These are phyloP conservation scores for Gautieria morchelliformis DNA, from an alignment of 768 basidiomycete species.

Conservation along the genomic window DNA sequence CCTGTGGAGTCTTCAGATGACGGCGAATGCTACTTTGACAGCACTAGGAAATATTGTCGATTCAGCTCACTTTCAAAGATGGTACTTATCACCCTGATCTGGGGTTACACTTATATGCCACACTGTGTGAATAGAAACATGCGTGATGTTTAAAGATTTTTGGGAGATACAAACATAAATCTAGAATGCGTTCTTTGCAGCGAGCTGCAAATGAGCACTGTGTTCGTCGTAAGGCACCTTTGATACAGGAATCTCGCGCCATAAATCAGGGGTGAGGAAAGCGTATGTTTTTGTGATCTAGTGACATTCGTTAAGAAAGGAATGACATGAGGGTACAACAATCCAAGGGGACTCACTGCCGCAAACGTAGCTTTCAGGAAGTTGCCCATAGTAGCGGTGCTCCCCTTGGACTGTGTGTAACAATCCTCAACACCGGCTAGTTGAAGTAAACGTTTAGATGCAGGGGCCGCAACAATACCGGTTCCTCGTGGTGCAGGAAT, in stretches of 20 bases:
- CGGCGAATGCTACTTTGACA: constrained; percentile 75
- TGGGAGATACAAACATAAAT: constrained; percentile 2
- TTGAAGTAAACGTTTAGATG: constrained; percentile 92
- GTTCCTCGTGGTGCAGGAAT: constrained; percentile 98
- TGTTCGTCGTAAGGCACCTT: constrained; percentile 93
- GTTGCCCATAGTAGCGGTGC: constrained; percentile 97
- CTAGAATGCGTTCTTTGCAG: constrained; percentile 56
- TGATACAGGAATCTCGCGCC: constrained; percentile 87
- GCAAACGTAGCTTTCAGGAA: constrained; percentile 97
- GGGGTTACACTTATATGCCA: not conserved
- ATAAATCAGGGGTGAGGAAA: constrained; percentile 97
- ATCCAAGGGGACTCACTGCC: constrained; percentile 45
- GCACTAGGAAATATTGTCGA: constrained; percentile 71
- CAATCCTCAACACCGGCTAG: constrained; percentile 96
- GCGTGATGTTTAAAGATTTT: not conserved
- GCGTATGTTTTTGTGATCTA: constrained; percentile 97
- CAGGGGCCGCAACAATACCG: constrained; percentile 98
- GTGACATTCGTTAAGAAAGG: not conserved
- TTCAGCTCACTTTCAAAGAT: constrained; percentile 26
- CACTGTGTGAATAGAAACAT: not conserved
- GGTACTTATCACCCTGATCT: not conserved
- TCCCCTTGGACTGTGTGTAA: constrained; percentile 97
- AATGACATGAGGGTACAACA: not conserved
- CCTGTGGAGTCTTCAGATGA: constrained; percentile 91
- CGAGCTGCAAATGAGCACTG: constrained; percentile 83